These are phyloP conservation scores for Solanum virginianum DNA, from an alignment of 257 asterid genomes.

Conservation along the genomic window DNA sequence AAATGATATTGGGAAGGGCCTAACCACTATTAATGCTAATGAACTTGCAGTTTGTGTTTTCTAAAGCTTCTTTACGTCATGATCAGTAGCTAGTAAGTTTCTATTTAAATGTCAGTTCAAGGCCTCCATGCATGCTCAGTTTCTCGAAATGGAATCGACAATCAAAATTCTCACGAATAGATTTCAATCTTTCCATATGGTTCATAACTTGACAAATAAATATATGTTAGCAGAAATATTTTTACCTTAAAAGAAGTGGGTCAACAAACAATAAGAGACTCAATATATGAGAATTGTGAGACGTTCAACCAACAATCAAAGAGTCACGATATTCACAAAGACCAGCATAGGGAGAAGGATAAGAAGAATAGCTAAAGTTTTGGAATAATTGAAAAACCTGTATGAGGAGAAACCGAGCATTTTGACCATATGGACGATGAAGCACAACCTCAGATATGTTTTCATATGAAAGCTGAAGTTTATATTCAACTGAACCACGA, in stretches of 20 bases:
- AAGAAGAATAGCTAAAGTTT: neutral
- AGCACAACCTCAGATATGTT: constrained; percentile 66
- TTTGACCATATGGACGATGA: constrained; percentile 14
- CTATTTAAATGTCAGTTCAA: neutral
- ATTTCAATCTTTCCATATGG: neutral
- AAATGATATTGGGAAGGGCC: neutral
- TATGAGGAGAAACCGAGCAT: constrained; percentile 34
- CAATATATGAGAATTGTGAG: neutral
- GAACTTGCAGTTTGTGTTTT: neutral
- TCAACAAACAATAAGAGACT: neutral
- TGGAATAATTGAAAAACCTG: constrained; percentile 39
- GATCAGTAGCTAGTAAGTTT: neutral
- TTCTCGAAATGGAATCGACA: neutral
- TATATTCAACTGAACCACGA: constrained; percentile 21
- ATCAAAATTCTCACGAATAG: neutral
- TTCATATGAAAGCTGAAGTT: constrained; percentile 65
- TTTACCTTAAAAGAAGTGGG: neutral
- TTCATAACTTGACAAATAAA: neutral
- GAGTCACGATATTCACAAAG: neutral
- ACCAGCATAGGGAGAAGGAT: neutral
- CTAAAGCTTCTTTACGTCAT: neutral
- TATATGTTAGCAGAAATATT: neutral
- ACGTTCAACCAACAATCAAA: neutral
- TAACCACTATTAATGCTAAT: neutral
- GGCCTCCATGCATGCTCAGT: neutral